phyloP scores from a whole-genome alignment of 2,329 filamentous ascomycete genomes.

The Cytospora schulzeri region DNA sequence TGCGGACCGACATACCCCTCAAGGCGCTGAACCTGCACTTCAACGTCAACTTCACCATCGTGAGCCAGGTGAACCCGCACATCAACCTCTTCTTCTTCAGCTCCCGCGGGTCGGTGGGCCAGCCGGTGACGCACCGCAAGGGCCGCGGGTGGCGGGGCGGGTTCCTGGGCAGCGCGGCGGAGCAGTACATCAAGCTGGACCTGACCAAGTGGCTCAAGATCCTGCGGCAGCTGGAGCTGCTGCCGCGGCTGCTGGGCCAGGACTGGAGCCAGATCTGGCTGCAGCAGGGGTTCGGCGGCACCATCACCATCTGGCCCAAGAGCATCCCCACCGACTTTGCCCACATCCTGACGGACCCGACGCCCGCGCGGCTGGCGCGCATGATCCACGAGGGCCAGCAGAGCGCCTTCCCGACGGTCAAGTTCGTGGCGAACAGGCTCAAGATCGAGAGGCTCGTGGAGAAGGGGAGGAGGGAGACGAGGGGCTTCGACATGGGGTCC shows the following conservation, averaged over 20 bases:
- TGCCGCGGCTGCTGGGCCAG: conserved; percentile 87
- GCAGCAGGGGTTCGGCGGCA: conserved; percentile 84
- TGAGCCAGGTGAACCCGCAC: conserved; percentile 87
- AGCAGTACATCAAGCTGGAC: conserved; percentile 95
- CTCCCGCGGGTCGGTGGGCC: conserved; percentile 85
- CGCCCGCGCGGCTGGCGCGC: conserved; percentile 70
- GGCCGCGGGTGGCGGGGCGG: conserved; percentile 95
- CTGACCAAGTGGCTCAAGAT: conserved; percentile 98
- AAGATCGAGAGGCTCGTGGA: conserved; percentile 76
- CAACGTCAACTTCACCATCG: conserved; percentile 97
- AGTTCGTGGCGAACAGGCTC: conserved; percentile 86
- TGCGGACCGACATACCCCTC: conserved; percentile 93
- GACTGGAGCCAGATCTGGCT: conserved; percentile 98
- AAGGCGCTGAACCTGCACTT: conserved; percentile 94
- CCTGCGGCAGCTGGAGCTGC: conserved; percentile 84
- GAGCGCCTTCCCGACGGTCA: conserved; percentile 85
- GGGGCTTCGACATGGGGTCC: conserved; percentile 41
- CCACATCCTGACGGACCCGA: conserved; percentile 84
- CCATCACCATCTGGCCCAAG: conserved; percentile 95
- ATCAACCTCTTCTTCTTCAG: conserved; percentile 99
- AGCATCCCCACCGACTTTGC: conserved; percentile 77
- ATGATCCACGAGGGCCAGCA: conserved; percentile 93
- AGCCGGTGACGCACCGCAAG: conserved; percentile 89
- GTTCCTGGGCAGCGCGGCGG: conserved; percentile 86
- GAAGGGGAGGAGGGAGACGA: conserved; percentile 56